phyloP scores from a whole-genome alignment of 2,329 filamentous ascomycete species.

The Nemania abortiva region DNA sequence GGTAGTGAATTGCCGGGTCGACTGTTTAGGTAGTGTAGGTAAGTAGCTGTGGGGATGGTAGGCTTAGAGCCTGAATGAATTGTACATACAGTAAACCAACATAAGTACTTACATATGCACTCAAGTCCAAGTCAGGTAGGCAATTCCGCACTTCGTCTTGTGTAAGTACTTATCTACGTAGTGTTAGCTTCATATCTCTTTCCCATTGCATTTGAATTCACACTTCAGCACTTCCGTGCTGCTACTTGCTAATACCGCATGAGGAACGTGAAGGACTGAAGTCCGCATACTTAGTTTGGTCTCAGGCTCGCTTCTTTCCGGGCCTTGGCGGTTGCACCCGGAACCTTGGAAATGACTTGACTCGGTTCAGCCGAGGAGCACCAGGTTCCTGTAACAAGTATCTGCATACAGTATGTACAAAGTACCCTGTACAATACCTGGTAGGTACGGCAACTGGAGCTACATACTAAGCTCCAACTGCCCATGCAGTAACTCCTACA shows the following conservation, averaged over 20 bases:
- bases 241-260: neutral
- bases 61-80: neutral
- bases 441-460: too few relatives aligned
- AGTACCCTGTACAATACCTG: neutral
- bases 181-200: too few relatives aligned
- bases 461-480: too few relatives aligned
- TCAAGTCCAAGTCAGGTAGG: too few relatives aligned
- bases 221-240: neutral
- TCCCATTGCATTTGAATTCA: neutral
- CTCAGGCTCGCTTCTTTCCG: slow-evolving; percentile 5
- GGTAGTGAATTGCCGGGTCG: neutral
- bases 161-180: too few relatives aligned
- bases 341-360: neutral
- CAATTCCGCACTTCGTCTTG: too few relatives aligned
- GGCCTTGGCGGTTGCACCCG: neutral
- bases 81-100: neutral
- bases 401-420: neutral
- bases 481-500: too few relatives aligned
- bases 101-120: neutral
- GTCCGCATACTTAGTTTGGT: too few relatives aligned
- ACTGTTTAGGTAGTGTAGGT: neutral
- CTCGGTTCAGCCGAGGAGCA: neutral
- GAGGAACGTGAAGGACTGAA: neutral
- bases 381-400: neutral
- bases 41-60: neutral